A percentile compares a stretch with the other conserved stretches of the same genome.
These are phyloP conservation scores for Nymphaea colorata DNA, from an alignment of 164 flowering plant species.

Conservation along the genomic window DNA sequence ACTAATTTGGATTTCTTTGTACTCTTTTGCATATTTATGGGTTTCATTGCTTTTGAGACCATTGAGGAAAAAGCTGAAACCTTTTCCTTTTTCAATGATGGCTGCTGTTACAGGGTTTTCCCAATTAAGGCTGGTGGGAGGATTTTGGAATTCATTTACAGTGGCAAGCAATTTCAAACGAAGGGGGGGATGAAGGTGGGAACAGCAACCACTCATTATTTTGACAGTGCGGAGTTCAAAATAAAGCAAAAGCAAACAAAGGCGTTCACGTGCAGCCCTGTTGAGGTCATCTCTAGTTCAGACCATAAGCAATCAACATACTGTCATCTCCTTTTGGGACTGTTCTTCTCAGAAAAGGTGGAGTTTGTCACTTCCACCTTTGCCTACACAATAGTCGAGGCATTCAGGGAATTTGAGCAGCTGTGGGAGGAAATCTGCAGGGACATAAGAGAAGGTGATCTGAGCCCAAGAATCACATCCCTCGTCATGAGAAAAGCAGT, in stretches of 20 bases:
- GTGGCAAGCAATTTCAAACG: slow-evolving; percentile 61
- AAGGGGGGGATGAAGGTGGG: slow-evolving; percentile 60
- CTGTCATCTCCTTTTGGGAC: slow-evolving; percentile 82
- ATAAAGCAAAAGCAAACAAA: slow-evolving; percentile 54
- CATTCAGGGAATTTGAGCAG: slow-evolving; percentile 52
- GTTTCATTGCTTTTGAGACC: not conserved
- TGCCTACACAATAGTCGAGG: slow-evolving; percentile 63
- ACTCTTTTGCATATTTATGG: not conserved
- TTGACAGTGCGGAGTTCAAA: slow-evolving; percentile 64
- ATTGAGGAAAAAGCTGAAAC: too few relatives aligned
- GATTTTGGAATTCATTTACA: slow-evolving; percentile 73
- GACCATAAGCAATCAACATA: slow-evolving; percentile 71
- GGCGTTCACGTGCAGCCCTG: slow-evolving; percentile 78
- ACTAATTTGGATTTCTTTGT: too few relatives aligned
- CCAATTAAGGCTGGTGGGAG: slow-evolving; percentile 60
- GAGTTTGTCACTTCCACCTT: slow-evolving; percentile 83
- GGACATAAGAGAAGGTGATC: slow-evolving; percentile 49
- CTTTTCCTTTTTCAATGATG: too few relatives aligned
- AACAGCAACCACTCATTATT: slow-evolving; percentile 86
- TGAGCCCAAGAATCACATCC: slow-evolving; percentile 38
- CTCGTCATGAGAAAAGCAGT: slow-evolving; percentile 41
- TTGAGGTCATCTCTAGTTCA: slow-evolving; percentile 56
- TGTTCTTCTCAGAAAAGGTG: slow-evolving; percentile 35
- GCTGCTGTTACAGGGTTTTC: slow-evolving; percentile 27
- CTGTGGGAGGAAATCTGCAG: slow-evolving; percentile 49